Percentiles rank a stretch among this genome's conserved stretches.
phyloP scores from a whole-genome alignment of 2,329 filamentous ascomycete species.

The Acephala macrosclerotiorum region DNA sequence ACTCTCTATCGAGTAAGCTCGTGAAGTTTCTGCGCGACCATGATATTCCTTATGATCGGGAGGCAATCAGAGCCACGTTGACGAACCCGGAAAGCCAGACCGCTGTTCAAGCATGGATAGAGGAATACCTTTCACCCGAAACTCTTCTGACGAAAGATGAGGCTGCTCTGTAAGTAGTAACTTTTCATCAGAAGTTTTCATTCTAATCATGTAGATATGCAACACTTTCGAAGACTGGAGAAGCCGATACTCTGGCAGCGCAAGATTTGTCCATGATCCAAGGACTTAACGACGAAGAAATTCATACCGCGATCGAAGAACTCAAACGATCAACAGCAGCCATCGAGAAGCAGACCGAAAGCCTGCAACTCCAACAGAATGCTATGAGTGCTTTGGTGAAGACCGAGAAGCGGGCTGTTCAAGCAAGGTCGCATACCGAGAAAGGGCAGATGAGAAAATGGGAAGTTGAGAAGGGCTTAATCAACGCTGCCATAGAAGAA shows the following conservation, averaged over 20 bases:
- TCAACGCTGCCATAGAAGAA: conserved; percentile 54
- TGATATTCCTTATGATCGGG: conserved; percentile 41
- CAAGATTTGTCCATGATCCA: conserved; percentile 56
- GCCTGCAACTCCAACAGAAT: conserved; percentile 66
- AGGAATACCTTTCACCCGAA: conserved; percentile 55
- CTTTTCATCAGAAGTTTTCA: background rate
- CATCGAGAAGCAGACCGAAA: conserved; percentile 69
- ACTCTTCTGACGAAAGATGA: conserved; percentile 63
- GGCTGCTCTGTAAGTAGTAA: conserved; percentile 54
- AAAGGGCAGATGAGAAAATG: conserved; percentile 51
- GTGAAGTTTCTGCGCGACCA: conserved; percentile 39
- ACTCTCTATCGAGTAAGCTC: conserved; percentile 34
- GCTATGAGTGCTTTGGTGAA: conserved; percentile 62
- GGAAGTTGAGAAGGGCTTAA: conserved; percentile 50
- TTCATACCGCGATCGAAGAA: conserved; percentile 67
- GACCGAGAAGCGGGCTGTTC: conserved; percentile 47
- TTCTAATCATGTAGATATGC: conserved; percentile 53
- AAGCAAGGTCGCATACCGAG: conserved; percentile 48
- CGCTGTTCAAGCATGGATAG: conserved; percentile 54
- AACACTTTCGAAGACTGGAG: conserved; percentile 55
- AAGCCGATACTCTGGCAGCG: conserved; percentile 53
- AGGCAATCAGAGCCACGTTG: conserved; percentile 38
- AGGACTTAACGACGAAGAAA: conserved; percentile 64
- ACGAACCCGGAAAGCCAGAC: conserved; percentile 35
- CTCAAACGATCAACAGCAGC: conserved; percentile 69